These are phyloP conservation scores for Dactylis glomerata DNA, from an alignment of 176 grass and related monocot genomes.

Conservation along the genomic window DNA sequence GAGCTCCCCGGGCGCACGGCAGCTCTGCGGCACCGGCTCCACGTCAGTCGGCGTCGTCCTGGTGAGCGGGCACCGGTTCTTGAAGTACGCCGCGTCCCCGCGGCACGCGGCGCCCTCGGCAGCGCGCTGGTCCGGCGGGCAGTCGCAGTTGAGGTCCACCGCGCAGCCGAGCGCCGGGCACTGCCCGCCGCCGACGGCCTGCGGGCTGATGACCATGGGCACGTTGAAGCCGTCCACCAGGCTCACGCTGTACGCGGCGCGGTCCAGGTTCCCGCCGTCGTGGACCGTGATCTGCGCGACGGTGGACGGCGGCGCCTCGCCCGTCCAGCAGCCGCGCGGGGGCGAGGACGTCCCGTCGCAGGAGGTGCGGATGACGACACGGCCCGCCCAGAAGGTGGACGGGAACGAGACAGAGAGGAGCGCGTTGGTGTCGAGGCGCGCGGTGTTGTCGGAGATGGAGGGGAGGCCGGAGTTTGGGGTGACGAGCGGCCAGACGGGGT, in stretches of 20 bases:
- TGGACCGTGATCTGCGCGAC: conserved; percentile 33
- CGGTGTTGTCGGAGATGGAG: conserved; percentile 50
- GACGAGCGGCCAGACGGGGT: conserved; percentile 48
- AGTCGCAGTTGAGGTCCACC: conserved; percentile 40
- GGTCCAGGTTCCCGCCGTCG: conserved; percentile 19
- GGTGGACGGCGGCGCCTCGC: conserved; percentile 25
- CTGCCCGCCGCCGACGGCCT: conserved; percentile 31
- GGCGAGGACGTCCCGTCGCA: conserved; percentile 26
- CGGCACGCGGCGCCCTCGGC: conserved; percentile 32
- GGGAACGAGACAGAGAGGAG: conserved; percentile 37
- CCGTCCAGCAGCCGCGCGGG: conserved; percentile 33
- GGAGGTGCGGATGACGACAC: conserved; percentile 38
- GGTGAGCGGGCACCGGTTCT: conserved; percentile 33
- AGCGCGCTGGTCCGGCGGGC: conserved; percentile 23
- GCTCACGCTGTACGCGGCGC: conserved; percentile 45
- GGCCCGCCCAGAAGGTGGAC: conserved; percentile 37
- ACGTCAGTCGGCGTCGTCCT: conserved; percentile 41
- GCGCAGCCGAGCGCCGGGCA: conserved; percentile 35
- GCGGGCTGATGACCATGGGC: conserved; percentile 42
- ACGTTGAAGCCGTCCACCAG: conserved; percentile 61
- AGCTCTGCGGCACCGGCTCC: conserved; percentile 52
- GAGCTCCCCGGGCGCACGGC: conserved; percentile 45
- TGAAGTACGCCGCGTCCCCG: conserved; percentile 29
- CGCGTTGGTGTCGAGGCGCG: conserved; percentile 32
- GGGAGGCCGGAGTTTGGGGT: conserved; percentile 41